Evolutionary conservation across 306 rosid species (phyloP).

Genomic region (Dalbergia cochinchinensis): DNA sequence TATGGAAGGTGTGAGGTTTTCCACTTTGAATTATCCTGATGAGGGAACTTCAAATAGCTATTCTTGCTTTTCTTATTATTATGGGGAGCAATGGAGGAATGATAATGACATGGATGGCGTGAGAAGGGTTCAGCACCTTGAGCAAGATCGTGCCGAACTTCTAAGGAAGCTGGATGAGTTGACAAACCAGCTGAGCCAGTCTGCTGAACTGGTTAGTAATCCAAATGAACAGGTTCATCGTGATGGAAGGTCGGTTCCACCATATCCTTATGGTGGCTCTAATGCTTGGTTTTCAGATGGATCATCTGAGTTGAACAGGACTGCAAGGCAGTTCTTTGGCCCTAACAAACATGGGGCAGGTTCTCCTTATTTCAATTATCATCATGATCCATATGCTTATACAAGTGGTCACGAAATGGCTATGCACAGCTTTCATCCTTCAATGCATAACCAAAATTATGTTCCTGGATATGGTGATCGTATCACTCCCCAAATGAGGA

Average conservation of each 20-base stretch:
- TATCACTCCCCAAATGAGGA: constrained; percentile 59
- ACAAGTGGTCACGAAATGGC: constrained; percentile 67
- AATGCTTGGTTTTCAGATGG: constrained; percentile 65
- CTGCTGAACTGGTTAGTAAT: constrained; percentile 66
- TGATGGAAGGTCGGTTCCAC: constrained; percentile 63
- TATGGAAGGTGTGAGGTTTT: constrained; percentile 71
- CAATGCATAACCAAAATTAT: constrained; percentile 66
- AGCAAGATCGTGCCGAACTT: constrained; percentile 89
- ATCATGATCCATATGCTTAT: constrained; percentile 67
- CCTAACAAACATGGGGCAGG: constrained; percentile 65
- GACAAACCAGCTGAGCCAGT: constrained; percentile 77
- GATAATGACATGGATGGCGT: constrained; percentile 58
- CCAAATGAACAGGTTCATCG: constrained; percentile 63
- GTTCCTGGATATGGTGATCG: constrained; percentile 77
- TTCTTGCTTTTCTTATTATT: constrained; percentile 52
- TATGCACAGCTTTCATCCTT: constrained; percentile 56
- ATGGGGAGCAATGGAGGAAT: constrained; percentile 63
- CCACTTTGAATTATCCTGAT: constrained; percentile 63
- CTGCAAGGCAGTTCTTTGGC: constrained; percentile 59
- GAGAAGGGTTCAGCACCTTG: constrained; percentile 67
- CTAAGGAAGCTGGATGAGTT: constrained; percentile 91
- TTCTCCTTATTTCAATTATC: constrained; percentile 62
- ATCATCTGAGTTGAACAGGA: constrained; percentile 58
- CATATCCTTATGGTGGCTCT: constrained; percentile 63
- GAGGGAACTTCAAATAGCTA: constrained; percentile 73